Evolutionary conservation across 2,329 filamentous ascomycete species (phyloP).

Genomic region (Stemphylium lycopersici): DNA sequence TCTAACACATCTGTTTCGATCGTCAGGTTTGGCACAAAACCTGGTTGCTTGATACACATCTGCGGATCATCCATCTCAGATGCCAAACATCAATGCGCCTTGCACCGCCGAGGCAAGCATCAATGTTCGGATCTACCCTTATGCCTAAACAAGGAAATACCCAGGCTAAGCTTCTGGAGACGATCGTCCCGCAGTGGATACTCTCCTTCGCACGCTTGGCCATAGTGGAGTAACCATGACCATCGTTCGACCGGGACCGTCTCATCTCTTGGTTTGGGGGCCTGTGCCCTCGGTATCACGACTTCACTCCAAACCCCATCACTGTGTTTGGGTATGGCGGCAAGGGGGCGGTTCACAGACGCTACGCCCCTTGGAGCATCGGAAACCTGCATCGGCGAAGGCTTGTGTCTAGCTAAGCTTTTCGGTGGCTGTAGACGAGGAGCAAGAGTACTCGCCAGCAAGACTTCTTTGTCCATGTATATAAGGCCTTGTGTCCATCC

Average conservation of each 20-base stretch:
- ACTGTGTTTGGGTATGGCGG: constrained; percentile 22
- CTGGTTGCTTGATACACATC: constrained; percentile 35
- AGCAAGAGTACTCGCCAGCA: neutral
- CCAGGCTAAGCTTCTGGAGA: constrained; percentile 22
- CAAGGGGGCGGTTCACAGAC: constrained; percentile 9
- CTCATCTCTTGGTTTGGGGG: constrained; percentile 28
- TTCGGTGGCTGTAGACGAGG: neutral
- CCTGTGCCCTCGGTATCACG: constrained; percentile 32
- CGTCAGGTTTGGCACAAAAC: constrained; percentile 29
- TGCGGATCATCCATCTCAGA: constrained; percentile 25
- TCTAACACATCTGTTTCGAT: constrained; percentile 29
- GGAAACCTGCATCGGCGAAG: constrained; percentile 20
- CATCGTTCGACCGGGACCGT: constrained; percentile 38
- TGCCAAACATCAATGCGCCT: constrained; percentile 41
- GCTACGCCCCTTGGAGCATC: constrained; percentile 7
- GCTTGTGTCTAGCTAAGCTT: constrained; percentile 45
- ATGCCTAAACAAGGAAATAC: constrained; percentile 1
- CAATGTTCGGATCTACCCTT: constrained; percentile 23
- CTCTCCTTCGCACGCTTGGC: constrained; percentile 15
- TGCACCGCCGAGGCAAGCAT: constrained; percentile 19
- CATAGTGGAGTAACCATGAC: constrained; percentile 12
- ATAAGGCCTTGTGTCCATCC: constrained; percentile 29
- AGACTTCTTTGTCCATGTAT: constrained; percentile 20
- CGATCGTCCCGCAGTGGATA: constrained; percentile 27
- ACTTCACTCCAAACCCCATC: constrained; percentile 11